phyloP scores from a whole-genome alignment of 139 green algal species.

The Chlorella sp. region DNA sequence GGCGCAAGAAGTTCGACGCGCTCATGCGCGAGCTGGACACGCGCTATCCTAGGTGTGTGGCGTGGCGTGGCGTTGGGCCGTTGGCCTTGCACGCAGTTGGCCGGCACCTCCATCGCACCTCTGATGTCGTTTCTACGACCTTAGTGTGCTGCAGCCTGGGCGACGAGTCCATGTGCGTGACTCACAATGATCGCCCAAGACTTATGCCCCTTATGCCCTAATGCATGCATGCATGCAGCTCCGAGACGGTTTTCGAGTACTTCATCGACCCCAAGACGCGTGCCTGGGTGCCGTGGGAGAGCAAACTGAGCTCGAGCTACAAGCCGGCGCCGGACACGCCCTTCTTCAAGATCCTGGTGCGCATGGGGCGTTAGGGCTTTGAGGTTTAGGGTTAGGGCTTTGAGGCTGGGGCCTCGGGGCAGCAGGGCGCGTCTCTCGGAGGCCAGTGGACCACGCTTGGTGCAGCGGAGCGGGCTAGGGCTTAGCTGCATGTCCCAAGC shows the following conservation, averaged over 20 bases:
- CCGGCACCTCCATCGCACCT: no score
- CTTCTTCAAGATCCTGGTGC: slow-evolving; percentile 64
- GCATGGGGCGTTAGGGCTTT: no score
- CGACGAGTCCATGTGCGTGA: no score
- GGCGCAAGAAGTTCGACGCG: slow-evolving; percentile 61
- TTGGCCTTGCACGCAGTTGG: no score
- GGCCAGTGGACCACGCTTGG: not conserved
- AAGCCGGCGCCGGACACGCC: slow-evolving; percentile 51
- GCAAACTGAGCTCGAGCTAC: slow-evolving; percentile 51
- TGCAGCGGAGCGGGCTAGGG: not conserved
- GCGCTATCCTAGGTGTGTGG: slow-evolving; percentile 4
- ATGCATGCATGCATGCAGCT: no score
- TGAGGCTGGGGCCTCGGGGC: no score
- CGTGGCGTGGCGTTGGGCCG: no score
- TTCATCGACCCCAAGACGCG: slow-evolving; percentile 53
- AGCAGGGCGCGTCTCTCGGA: not conserved
- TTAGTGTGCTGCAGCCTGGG: no score
- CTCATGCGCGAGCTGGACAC: slow-evolving; percentile 53
- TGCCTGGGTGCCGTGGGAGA: slow-evolving; percentile 64
- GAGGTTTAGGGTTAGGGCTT: slow-evolving; percentile 8
- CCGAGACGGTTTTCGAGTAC: slow-evolving; percentile 80
- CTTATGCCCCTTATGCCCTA: no score
- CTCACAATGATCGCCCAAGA: no score
- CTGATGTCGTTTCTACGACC: no score
- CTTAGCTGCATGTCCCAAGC: no score